A percentile compares a stretch with the other conserved stretches of the same genome.
These are phyloP conservation scores for Scheffersomyces cryptocercus DNA, from an alignment of 1,139 yeast genomes.

Conservation along the genomic window DNA sequence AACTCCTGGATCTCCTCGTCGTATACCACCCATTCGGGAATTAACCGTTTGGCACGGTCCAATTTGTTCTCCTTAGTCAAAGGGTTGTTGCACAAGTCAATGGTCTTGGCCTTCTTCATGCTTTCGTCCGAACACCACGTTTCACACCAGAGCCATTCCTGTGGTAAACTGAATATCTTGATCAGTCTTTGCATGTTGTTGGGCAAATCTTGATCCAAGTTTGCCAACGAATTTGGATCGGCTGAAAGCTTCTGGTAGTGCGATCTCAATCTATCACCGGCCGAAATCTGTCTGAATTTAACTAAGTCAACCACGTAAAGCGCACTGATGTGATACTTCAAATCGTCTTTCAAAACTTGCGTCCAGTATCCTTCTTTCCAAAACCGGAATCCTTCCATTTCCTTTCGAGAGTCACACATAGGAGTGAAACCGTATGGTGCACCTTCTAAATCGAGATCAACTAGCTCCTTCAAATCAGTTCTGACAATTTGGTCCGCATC, in stretches of 20 bases:
- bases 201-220: constrained; percentile 89
- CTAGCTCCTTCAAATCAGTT: constrained; percentile 68
- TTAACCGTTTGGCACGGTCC: constrained; percentile 69
- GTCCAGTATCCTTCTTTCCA: constrained; percentile 97
- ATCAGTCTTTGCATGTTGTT: constrained; percentile 73
- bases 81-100: constrained; percentile 84
- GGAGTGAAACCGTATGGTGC: constrained; percentile 87
- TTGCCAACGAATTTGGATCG: constrained; percentile 77
- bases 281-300: constrained; percentile 60
- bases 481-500: constrained; percentile 84
- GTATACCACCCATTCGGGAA: constrained; percentile 75
- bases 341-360: constrained; percentile 54
- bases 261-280: constrained; percentile 80
- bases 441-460: constrained; percentile 66
- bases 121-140: constrained; percentile 84
- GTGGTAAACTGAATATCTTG: constrained; percentile 72
- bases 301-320: constrained; percentile 77
- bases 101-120: constrained; percentile 64
- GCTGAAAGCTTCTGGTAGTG: constrained; percentile 83
- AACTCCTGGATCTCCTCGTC: constrained; percentile 47
- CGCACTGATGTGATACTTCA: constrained; percentile 82
- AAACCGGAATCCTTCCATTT: constrained; percentile 84
- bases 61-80: constrained; percentile 75
- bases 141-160: constrained; percentile 92
- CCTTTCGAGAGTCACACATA: constrained; percentile 80